Evolutionary conservation across 176 grass and related monocot species (phyloP).

Genomic region (Cenchrus fungigraminus): DNA sequence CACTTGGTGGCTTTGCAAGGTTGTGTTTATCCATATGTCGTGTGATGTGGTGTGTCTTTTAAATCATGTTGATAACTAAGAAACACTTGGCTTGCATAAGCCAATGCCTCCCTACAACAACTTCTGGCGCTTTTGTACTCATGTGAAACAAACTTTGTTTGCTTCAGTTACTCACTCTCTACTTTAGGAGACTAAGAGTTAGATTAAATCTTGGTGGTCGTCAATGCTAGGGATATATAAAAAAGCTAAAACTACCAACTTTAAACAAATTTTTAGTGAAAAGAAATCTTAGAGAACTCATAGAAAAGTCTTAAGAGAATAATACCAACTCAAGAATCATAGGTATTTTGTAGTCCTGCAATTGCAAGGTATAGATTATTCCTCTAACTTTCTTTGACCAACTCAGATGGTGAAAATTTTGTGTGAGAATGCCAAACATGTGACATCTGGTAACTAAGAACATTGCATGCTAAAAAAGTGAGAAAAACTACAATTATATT

Average conservation of each 20-base stretch:
- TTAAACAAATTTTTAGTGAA: background rate
- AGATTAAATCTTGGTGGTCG: background rate
- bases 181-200: background rate
- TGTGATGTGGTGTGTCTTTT: background rate
- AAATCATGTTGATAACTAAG: background rate
- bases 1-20: background rate
- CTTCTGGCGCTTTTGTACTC: background rate
- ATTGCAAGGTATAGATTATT: background rate
- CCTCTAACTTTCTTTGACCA: background rate
- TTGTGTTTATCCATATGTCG: background rate
- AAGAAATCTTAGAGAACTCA: background rate
- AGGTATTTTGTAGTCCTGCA: background rate
- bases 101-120: background rate
- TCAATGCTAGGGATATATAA: background rate
- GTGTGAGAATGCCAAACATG: background rate
- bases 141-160: background rate
- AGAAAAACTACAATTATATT: background rate
- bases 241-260: background rate
- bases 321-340: background rate
- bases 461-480: background rate
- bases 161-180: background rate
- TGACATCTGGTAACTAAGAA: background rate
- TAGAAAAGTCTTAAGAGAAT: background rate
- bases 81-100: background rate
- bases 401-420: too few species aligned